Evolutionary conservation across 176 grass and related monocot genomes (phyloP), one percentile per base, ranked within the genome.

Genomic region (Carex parvula): DNA sequence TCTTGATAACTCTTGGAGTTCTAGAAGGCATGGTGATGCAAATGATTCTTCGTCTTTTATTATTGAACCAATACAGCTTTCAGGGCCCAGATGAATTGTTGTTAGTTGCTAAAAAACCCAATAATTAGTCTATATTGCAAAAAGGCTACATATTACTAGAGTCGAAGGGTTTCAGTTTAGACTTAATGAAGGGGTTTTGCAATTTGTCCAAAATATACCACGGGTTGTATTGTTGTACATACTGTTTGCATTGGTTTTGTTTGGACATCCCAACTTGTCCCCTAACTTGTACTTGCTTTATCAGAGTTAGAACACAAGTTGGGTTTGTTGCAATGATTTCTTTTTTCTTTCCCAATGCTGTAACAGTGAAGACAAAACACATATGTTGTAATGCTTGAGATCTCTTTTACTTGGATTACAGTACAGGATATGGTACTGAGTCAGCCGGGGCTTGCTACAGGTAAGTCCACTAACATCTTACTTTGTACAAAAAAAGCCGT

Each of bases 21-120:
- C 96, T 54, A 54, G 87, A 18, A 89, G 89, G 55, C 87, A 89
- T n/a, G 96, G 92, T 71, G 96, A 89, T 86, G 86, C 86, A 64
- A 91, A 99, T 53, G 96, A 99, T 88, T 91, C 93, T 32, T 95
- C 91, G 0, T 95, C 96, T 78, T 99, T 99, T 53, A 93, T 99
- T 20, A 95, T 99, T 74, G 96, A 99, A 50, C 87, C 96, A n/a
- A 93, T 95, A 21, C 91, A 98, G 59, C 88, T 98, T 60, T 98
- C 93, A 53, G 96, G 96, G 4, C 96, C 96, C 21, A 94, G 96
- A 90, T 99, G 86, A 95, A 17, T 55, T 55, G 35, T 16, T 7
- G 3, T 56, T 32, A 56, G 48, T 77, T 55, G 73, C 73, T 3
- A 17, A 48, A 54, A 76, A 16, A 1, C 37, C 52, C 72, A 54